phyloP scores from a whole-genome alignment of 495 filamentous ascomycete species.

The Bacidia rubella region DNA sequence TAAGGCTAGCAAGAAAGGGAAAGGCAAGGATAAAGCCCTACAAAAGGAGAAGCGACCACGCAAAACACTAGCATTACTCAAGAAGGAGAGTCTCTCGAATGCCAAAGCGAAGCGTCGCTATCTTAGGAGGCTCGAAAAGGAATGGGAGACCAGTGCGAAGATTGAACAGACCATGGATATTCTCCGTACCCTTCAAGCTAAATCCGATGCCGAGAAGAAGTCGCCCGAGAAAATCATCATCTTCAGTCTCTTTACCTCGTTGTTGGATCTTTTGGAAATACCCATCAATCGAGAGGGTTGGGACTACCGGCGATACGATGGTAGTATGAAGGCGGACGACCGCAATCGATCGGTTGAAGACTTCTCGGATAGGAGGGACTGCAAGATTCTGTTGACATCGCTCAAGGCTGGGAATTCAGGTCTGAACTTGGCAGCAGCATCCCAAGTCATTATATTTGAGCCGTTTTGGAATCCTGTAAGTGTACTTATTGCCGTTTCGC shows the following conservation, averaged over 20 bases:
- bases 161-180: slow-evolving; percentile 63
- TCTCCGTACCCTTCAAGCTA: slow-evolving; percentile 36
- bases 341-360: slow-evolving; percentile 59
- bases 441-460: slow-evolving; percentile 81
- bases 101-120: slow-evolving; percentile 52
- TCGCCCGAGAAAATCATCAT: slow-evolving; percentile 69
- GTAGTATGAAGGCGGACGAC: slow-evolving; percentile 56
- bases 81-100: slow-evolving; percentile 49
- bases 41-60: slow-evolving; percentile 25
- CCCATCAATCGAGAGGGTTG: slow-evolving; percentile 53
- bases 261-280: slow-evolving; percentile 88
- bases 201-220: slow-evolving; percentile 12
- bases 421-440: slow-evolving; percentile 76
- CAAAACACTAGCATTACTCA: slow-evolving; percentile 48
- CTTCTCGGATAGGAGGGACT: slow-evolving; percentile 52
- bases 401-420: slow-evolving; percentile 87
- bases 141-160: slow-evolving; percentile 65
- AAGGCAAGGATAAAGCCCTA: slow-evolving; percentile 34
- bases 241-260: slow-evolving; percentile 83
- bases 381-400: slow-evolving; percentile 74
- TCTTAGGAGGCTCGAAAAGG: slow-evolving; percentile 47
- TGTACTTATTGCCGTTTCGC: too few species aligned
- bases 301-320: slow-evolving; percentile 70
- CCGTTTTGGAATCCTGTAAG: slow-evolving; percentile 80
- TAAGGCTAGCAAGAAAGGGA: slow-evolving; percentile 20